Evolutionary conservation across 306 rosid genomes (phyloP), one percentile per base, ranked within the genome.

Genomic region (Rosa multiflora): DNA sequence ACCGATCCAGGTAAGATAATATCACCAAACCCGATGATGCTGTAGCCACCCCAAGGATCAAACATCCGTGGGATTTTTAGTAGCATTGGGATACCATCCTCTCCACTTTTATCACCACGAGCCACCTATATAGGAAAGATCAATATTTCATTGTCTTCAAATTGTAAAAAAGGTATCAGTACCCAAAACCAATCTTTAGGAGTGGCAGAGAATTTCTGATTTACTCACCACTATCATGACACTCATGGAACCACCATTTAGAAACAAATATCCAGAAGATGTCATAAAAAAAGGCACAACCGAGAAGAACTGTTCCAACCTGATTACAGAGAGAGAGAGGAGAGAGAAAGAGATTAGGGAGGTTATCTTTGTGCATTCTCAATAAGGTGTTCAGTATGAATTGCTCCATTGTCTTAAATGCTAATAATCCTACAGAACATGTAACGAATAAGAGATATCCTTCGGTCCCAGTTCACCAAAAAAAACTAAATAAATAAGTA

Each of bases 21-120:
- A 82, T 96, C 99, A 78, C 99, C 99, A 26, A 96, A 96, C 76
- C 99, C 98, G 2, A 96, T 96, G 82, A 96, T 88, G 82, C 99
- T 96, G 88, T 86, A 96, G 76, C 99, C 99, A 82, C 99, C 99
- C 99, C 99, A 96, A 70, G 98, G 99, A 88, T 96, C 99, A 83
- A 90, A 96, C 88, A 96, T 74, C 72, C 98, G 94, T 0, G 99
- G 99, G 76, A 96, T 93, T 89, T 93, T 96, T 80, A 96, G 96
- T 48, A 96, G 90, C 99, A 96, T 96, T 40, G 99, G 99, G 70
- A 96, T 96, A 70, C 99, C 97, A 77, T 93, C 99, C 90, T 93
- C 99, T 75, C 99, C 97, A 86, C 97, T 91, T 83, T 79, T 91
- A 85, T 93, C 99, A 53, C 99, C 99, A 20, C 99, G 93, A 86